Percentiles rank a stretch among this genome's conserved stretches.
These are phyloP conservation scores for Skeletonema grethae DNA, from an alignment of 108 stramenopile species.

Conservation along the genomic window DNA sequence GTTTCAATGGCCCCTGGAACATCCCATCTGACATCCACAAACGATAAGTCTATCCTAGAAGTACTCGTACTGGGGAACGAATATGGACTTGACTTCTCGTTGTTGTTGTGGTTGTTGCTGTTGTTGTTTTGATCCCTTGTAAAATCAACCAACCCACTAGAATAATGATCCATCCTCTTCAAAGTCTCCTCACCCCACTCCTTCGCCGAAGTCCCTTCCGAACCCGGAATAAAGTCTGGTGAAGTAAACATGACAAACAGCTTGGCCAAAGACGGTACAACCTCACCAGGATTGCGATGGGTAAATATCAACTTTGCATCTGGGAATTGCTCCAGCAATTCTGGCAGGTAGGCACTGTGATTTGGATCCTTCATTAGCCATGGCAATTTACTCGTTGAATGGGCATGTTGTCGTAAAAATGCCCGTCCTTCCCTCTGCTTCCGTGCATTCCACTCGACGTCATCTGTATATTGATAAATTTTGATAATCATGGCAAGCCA, in stretches of 20 bases:
- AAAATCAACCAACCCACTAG: not conserved
- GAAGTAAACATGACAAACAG: not conserved
- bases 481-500: not conserved
- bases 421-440: not conserved
- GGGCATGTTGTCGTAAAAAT: not conserved
- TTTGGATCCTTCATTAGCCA: not conserved
- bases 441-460: not conserved
- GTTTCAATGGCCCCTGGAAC: not conserved
- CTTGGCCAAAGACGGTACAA: not conserved
- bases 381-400: not conserved
- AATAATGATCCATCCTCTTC: not conserved
- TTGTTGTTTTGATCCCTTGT: not conserved
- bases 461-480: not conserved
- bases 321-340: not conserved
- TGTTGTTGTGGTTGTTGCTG: too few species aligned
- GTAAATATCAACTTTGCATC: not conserved
- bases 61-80: not conserved
- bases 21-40: not conserved
- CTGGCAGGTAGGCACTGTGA: not conserved
- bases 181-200: not conserved
- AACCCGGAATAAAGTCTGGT: not conserved
- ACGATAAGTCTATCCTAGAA: not conserved
- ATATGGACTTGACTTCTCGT: not conserved
- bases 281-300: not conserved
- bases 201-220: not conserved